Percentiles rank a stretch among this genome's conserved stretches.
phyloP scores from a whole-genome alignment of 768 basidiomycete species.

The Suillus brevipes region DNA sequence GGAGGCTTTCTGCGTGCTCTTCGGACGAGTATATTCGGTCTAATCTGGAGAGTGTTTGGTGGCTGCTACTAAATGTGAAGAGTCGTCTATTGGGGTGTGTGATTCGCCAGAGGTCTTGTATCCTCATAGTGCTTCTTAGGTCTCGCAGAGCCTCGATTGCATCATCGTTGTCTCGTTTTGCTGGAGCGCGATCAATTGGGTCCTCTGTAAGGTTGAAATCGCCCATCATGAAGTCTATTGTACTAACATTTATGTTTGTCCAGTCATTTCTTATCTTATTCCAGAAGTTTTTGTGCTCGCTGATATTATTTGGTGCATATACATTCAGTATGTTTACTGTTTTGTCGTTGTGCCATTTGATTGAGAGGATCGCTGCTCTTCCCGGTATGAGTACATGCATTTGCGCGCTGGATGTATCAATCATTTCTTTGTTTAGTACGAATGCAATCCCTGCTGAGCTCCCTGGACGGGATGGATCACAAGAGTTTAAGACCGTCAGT shows the following conservation, averaged over 20 bases:
- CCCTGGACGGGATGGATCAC: background rate
- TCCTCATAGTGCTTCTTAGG: background rate
- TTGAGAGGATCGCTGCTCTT: background rate
- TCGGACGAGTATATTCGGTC: background rate
- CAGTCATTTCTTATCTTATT: too few relatives aligned
- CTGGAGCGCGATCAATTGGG: slow-evolving; percentile 4
- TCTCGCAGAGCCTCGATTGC: background rate
- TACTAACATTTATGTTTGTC: too few relatives aligned
- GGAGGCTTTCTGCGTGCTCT: fast-evolving
- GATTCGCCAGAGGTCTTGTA: background rate
- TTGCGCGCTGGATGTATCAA: background rate
- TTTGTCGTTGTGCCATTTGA: background rate
- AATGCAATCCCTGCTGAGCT: background rate
- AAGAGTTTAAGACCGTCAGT: background rate
- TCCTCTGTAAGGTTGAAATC: background rate
- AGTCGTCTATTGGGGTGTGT: background rate
- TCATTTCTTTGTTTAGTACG: background rate
- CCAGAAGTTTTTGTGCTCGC: background rate
- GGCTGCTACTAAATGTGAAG: background rate
- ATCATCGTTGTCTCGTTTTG: fast-evolving
- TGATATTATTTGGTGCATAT: background rate
- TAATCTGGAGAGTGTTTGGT: background rate
- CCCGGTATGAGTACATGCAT: background rate
- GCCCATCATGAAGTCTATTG: background rate
- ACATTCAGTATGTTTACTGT: background rate